phyloP scores from a whole-genome alignment of 352 stramenopile genomes.

The Pythium dissotocum region DNA sequence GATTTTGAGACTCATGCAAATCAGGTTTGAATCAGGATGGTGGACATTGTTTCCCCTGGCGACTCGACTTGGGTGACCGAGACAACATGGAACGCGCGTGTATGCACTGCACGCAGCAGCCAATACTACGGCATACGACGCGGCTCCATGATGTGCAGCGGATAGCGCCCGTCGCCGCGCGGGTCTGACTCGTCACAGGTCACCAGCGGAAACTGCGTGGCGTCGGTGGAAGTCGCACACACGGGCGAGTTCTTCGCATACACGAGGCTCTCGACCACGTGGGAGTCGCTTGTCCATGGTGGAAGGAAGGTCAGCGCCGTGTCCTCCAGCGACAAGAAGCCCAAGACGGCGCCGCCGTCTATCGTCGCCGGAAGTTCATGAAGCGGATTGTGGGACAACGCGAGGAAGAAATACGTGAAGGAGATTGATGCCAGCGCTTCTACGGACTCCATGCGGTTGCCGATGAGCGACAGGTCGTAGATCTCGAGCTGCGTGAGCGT shows the following conservation, averaged over 20 bases:
- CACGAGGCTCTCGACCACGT: not conserved
- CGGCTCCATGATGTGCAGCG: constrained; percentile 7
- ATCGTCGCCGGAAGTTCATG: constrained; percentile 8
- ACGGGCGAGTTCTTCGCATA: not conserved
- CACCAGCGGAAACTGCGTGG: not conserved
- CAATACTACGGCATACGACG: not conserved
- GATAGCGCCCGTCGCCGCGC: constrained; percentile 9
- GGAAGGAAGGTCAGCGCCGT: constrained; percentile 11
- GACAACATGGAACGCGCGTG: not conserved
- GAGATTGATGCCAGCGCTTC: not conserved
- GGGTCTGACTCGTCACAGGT: constrained; percentile 1
- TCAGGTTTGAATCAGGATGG: not conserved
- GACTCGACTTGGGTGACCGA: not conserved
- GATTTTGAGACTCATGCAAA: not conserved
- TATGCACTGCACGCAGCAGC: not conserved
- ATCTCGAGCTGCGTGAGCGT: constrained; percentile 11
- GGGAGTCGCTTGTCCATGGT: constrained; percentile 3
- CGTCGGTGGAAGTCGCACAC: not conserved
- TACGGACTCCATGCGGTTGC: constrained; percentile 13
- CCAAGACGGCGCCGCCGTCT: not conserved
- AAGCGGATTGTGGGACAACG: constrained; percentile 20
- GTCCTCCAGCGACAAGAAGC: constrained; percentile 10
- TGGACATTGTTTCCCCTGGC: not conserved
- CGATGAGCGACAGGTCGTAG: constrained; percentile 27
- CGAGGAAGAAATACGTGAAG: constrained; percentile 12